Conservation (phyloP, 805 yeast genomes). For the Pichia nakasei region DNA sequence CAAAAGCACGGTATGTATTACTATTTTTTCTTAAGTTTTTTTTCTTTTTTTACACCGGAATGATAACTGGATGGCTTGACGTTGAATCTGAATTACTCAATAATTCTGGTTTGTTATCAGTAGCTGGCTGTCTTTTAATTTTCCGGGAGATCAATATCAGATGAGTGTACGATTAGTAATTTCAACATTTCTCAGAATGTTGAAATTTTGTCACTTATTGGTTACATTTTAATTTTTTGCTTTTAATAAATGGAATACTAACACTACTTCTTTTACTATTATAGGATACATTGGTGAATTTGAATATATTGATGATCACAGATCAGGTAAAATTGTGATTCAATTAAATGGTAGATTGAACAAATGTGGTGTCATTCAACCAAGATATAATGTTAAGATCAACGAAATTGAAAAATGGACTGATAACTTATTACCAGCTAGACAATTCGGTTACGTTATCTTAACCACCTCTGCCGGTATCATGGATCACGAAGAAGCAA, state of each 20-base stretch:
- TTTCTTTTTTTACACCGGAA: constrained; percentile 48
- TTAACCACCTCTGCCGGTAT: constrained; percentile 99
- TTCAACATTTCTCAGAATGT: not conserved
- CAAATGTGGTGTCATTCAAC: constrained; percentile 98
- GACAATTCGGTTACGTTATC: constrained; percentile 98
- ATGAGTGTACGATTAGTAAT: constrained; percentile 5
- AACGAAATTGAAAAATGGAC: constrained; percentile 98
- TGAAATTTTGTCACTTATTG: not conserved
- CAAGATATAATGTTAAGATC: constrained; percentile 96
- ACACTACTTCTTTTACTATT: constrained; percentile 23
- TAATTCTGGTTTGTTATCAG: constrained; percentile 23
- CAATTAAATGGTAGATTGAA: constrained; percentile 97
- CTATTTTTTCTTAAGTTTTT: not conserved
- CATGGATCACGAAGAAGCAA: constrained; percentile 99
- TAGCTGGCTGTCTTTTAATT: constrained; percentile 97
- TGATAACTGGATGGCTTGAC: constrained; percentile 98
- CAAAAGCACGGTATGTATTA: constrained; percentile 82
- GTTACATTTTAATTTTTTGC: constrained; percentile 3
- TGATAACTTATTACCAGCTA: constrained; percentile 95
- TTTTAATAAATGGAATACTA: not conserved
- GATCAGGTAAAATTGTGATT: constrained; percentile 96
- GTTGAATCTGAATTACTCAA: constrained; percentile 31
- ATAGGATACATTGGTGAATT: constrained; percentile 89
- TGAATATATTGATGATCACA: constrained; percentile 98
- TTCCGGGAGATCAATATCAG: constrained; percentile 66